These are phyloP conservation scores for Euphrasia arctica DNA, from an alignment of 305 asterid species.

Conservation along the genomic window DNA sequence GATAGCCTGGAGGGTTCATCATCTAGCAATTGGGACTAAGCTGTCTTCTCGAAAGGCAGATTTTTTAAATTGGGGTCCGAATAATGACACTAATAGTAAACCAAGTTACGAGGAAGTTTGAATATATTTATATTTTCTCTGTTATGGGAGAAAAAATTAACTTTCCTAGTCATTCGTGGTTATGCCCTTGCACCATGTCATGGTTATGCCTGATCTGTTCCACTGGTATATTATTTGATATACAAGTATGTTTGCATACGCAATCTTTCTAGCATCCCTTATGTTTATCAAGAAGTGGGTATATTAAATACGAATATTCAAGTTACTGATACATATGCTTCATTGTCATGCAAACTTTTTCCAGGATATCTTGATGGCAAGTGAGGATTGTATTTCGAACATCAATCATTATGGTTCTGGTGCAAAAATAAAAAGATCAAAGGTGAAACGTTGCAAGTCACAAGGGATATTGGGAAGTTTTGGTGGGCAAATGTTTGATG, in stretches of 20 bases:
- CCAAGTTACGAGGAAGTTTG: background rate
- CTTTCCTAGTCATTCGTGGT: too few species aligned
- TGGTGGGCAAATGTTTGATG: slow-evolving; percentile 25
- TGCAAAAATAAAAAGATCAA: slow-evolving; percentile 85
- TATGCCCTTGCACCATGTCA: slow-evolving; percentile 10
- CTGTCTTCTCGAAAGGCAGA: slow-evolving; percentile 20
- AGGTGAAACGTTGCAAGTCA: slow-evolving; percentile 35
- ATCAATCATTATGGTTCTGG: slow-evolving; percentile 58
- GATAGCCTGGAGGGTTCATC: slow-evolving; percentile 6
- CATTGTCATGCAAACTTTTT: slow-evolving; percentile 24
- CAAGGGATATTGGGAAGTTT: slow-evolving; percentile 37
- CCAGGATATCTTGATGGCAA: slow-evolving; percentile 59
- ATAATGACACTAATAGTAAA: slow-evolving; percentile 1
- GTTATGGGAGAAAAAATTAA: slow-evolving; percentile 6
- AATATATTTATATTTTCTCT: background rate
- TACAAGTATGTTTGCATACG: slow-evolving; percentile 19
- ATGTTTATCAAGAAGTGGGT: slow-evolving; percentile 18
- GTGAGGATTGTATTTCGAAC: slow-evolving; percentile 38
- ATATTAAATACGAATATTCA: slow-evolving; percentile 9
- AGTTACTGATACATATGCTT: slow-evolving; percentile 18
- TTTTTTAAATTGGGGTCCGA: slow-evolving; percentile 11
- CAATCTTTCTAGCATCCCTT: slow-evolving; percentile 11
- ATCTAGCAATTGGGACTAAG: slow-evolving; percentile 12
- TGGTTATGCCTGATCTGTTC: slow-evolving; percentile 9
- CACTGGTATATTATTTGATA: slow-evolving; percentile 14